phyloP scores from a whole-genome alignment of 2,329 filamentous ascomycete species.

The Cercospora berteroae region DNA sequence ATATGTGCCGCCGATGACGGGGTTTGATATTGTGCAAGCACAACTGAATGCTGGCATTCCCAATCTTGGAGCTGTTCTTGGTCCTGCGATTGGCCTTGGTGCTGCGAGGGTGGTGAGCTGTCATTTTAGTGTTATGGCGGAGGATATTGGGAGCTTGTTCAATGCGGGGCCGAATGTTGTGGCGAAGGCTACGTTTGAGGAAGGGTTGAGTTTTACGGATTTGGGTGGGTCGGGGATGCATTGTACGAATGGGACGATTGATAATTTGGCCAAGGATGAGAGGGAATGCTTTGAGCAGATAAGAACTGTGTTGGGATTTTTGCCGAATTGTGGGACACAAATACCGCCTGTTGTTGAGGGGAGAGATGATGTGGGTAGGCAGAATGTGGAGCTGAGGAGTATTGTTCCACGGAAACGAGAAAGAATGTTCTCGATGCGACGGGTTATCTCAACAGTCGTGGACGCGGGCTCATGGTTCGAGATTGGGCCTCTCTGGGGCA shows the following conservation, averaged over 20 bases:
- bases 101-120: conserved; percentile 61
- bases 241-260: conserved; percentile 65
- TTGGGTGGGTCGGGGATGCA: conserved; percentile 62
- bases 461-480: conserved; percentile 61
- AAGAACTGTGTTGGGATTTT: conserved; percentile 55
- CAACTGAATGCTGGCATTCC: conserved; percentile 64
- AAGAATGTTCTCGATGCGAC: conserved; percentile 60
- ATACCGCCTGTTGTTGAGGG: conserved; percentile 49
- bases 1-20: conserved; percentile 59
- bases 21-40: conserved; percentile 53
- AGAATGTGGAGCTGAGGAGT: conserved; percentile 51
- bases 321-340: conserved; percentile 58
- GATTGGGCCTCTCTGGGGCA: conserved; percentile 63
- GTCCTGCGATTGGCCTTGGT: conserved; percentile 63
- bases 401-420: conserved; percentile 59
- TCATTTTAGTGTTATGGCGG: conserved; percentile 66
- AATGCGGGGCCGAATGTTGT: conserved; percentile 65
- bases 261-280: conserved; percentile 62
- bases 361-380: conserved; percentile 52
- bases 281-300: conserved; percentile 62
- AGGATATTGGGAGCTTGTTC: conserved; percentile 60
- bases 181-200: conserved; percentile 61
- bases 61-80: conserved; percentile 62
- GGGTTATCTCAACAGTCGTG: conserved; percentile 57
- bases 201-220: conserved; percentile 58